Evolutionary conservation across 306 rosid genomes (phyloP), one percentile per base, ranked within the genome.

Genomic region (Cucurbita moschata): DNA sequence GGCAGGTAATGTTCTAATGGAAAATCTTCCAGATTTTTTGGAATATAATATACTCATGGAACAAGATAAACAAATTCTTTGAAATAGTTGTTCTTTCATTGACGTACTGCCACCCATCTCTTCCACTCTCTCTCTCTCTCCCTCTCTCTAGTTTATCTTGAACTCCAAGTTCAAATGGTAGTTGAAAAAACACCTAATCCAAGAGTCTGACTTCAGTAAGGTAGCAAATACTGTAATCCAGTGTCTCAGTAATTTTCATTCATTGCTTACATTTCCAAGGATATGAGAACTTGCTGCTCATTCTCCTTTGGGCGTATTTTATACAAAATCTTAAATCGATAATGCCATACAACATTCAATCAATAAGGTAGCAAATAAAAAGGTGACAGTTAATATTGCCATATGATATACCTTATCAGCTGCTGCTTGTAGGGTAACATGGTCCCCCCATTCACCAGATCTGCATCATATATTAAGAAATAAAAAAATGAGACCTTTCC

Each of bases 361-460:
- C 43, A 12, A 40, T 46, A 21, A 68, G 73, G 38, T 44, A 14
- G 44, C 65, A n/a, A 66, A 49, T 15, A 47, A 43, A 69, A 51
- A 70, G 3, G 30, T 3, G 21, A 9, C 46, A 50, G 15, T 16
- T 26, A 70, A 23, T 51, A 14, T 49, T 49, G 74, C 49, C 21
- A 16, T 23, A 39, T 43, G 53, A 4, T 73, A 42, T 58, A 42
- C 66, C 76, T 73, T 73, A 44, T 73, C 64, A 73, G 66, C 67
- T 72, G 98, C 97, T 72, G 98, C 98, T 83, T 93, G 98, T 76
- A 93, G 85, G 55, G 96, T 90, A 85, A 93, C 79, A 77, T 93
- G 98, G 83, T 93, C 97, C n/a, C 98, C 98, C 97, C 97, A 93
- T 82, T 93, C 98, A 80, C 97, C 94, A 56, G 83, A 83, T 81